These are phyloP conservation scores for Marasmius oreades DNA, from an alignment of 1,284 basidiomycete species.

Conservation along the genomic window DNA sequence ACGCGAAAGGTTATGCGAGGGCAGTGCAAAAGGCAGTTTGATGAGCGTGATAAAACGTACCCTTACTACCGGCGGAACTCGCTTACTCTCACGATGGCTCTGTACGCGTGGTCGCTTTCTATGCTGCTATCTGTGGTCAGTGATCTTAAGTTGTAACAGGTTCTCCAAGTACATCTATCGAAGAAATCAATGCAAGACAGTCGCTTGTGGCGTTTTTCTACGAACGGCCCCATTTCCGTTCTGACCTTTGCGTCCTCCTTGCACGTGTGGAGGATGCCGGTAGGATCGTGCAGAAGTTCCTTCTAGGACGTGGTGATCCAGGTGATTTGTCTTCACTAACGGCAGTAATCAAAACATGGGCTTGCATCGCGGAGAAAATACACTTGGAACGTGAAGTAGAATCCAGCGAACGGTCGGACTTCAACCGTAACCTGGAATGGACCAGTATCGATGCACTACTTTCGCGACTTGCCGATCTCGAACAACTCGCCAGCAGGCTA, in stretches of 20 bases:
- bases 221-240: conserved; percentile 58
- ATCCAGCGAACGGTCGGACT: conserved; percentile 28
- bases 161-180: conserved; percentile 80
- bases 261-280: conserved; percentile 67
- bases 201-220: conserved; percentile 79
- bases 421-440: conserved; percentile 44
- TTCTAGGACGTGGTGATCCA: conserved; percentile 65
- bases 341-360: conserved; percentile 59
- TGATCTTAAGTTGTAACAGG: conserved; percentile 38
- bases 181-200: conserved; percentile 73
- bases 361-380: conserved; percentile 44
- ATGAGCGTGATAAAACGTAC: conserved; percentile 79
- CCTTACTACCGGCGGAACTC: conserved; percentile 75
- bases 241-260: conserved; percentile 63
- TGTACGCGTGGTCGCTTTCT: conserved; percentile 40
- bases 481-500: conserved; percentile 57
- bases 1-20: conserved; percentile 72
- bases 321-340: conserved; percentile 65
- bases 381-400: conserved; percentile 56
- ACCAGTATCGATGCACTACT: conserved; percentile 52
- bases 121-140: conserved; percentile 4
- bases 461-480: conserved; percentile 52
- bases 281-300: conserved; percentile 78
- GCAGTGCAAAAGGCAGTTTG: conserved; percentile 72
- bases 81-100: conserved; percentile 73